These are phyloP conservation scores for Nakazawaea ernobii DNA, from an alignment of 805 yeast species.

Conservation along the genomic window DNA sequence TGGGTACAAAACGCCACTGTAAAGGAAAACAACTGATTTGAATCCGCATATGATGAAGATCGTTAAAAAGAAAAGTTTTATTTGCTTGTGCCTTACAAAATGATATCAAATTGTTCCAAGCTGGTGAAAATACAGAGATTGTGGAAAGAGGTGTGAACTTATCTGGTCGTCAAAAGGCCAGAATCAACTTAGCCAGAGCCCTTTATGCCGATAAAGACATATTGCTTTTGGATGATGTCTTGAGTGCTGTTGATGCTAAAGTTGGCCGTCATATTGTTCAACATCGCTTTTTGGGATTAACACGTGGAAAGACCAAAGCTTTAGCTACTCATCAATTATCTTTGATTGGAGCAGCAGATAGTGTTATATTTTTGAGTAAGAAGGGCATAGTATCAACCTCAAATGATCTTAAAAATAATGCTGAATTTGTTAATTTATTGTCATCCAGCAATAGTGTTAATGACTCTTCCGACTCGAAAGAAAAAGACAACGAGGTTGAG, in stretches of 20 bases:
- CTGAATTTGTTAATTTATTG: slow-evolving; percentile 45
- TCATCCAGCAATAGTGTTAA: slow-evolving; percentile 32
- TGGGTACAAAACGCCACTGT: slow-evolving; percentile 85
- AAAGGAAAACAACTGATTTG: slow-evolving; percentile 68
- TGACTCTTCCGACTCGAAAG: slow-evolving; percentile 9
- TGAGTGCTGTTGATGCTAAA: slow-evolving; percentile 82
- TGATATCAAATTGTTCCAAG: slow-evolving; percentile 63
- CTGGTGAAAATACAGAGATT: slow-evolving; percentile 73
- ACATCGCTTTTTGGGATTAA: slow-evolving; percentile 54
- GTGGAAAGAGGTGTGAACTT: slow-evolving; percentile 83
- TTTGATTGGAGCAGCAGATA: slow-evolving; percentile 60
- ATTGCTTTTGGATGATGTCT: slow-evolving; percentile 67
- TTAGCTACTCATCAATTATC: slow-evolving; percentile 82
- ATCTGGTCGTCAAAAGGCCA: slow-evolving; percentile 85
- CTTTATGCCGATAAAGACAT: slow-evolving; percentile 67
- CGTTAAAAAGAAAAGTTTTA: slow-evolving; percentile 51
- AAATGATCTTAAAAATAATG: slow-evolving; percentile 41
- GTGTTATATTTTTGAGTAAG: slow-evolving; percentile 59
- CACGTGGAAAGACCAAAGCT: slow-evolving; percentile 57
- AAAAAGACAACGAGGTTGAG: slow-evolving; percentile 22
- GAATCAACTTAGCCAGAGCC: slow-evolving; percentile 74
- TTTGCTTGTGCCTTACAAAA: slow-evolving; percentile 60
- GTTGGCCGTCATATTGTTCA: slow-evolving; percentile 75
- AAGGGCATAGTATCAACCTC: slow-evolving; percentile 53
- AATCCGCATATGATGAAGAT: slow-evolving; percentile 42